phyloP scores from a whole-genome alignment of 139 green algal species.

The Haematococcus sp. region DNA sequence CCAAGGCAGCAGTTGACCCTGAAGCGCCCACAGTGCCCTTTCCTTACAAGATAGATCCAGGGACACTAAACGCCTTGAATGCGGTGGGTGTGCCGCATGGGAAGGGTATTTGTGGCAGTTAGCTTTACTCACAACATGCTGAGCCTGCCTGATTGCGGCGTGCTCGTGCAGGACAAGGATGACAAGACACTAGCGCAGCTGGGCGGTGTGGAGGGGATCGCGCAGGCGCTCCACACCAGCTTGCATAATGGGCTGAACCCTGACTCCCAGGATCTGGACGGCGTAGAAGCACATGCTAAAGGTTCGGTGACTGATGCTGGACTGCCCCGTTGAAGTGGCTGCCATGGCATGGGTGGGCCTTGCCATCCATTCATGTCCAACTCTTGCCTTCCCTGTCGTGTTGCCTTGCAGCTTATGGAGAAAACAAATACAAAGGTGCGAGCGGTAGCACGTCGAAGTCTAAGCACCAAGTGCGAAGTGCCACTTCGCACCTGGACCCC shows the following conservation, averaged over 20 bases:
- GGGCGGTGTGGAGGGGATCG: constrained; percentile 62
- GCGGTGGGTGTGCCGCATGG: background rate
- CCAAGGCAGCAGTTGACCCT: too few species aligned
- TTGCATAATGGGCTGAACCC: constrained; percentile 43
- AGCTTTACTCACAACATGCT: background rate
- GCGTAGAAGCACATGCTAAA: constrained; percentile 20
- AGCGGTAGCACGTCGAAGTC: background rate
- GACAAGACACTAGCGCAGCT: constrained; percentile 26
- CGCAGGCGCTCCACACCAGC: constrained; percentile 38
- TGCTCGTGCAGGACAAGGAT: constrained; percentile 66
- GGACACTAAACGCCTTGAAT: constrained; percentile 1
- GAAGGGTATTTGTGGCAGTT: background rate
- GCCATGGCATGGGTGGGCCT: too few species aligned
- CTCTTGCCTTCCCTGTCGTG: background rate
- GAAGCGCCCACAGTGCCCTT: too few species aligned
- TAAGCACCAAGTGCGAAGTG: background rate
- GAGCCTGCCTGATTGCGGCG: background rate
- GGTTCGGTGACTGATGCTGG: constrained; percentile 46
- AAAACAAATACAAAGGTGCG: constrained; percentile 27
- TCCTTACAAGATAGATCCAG: too few species aligned
- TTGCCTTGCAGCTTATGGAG: constrained; percentile 12
- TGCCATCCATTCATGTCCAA: constrained; percentile 1
- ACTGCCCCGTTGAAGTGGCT: too few species aligned
- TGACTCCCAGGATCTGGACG: constrained; percentile 13
- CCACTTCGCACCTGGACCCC: too few species aligned